phyloP scores from a whole-genome alignment of 1,284 basidiomycete species.

The Phylloboletellus chloephorus region DNA sequence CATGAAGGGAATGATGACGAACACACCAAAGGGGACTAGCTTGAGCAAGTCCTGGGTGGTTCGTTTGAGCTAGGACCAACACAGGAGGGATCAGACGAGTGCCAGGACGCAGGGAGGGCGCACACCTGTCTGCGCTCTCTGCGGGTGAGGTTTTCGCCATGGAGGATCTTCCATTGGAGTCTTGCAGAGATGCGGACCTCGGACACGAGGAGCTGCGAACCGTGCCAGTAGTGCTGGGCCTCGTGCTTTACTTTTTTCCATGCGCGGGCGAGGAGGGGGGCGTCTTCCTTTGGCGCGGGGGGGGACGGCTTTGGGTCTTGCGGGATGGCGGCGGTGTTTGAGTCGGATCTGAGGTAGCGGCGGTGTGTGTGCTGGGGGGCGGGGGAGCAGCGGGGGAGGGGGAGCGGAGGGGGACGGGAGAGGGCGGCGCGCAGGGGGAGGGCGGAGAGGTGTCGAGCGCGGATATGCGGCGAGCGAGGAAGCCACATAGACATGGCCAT shows the following conservation, averaged over 20 bases:
- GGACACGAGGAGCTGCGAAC: slow-evolving; percentile 89
- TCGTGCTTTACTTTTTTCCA: slow-evolving; percentile 98
- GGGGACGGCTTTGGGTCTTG: slow-evolving; percentile 43
- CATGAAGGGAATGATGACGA: slow-evolving; percentile 97
- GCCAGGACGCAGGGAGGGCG: slow-evolving; percentile 5
- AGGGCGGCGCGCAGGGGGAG: slow-evolving; percentile 20
- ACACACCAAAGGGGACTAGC: slow-evolving; percentile 92
- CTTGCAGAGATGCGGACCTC: slow-evolving; percentile 90
- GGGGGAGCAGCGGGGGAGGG: slow-evolving; percentile 11
- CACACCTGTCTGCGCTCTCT: slow-evolving; percentile 89
- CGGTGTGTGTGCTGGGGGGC: slow-evolving; percentile 3
- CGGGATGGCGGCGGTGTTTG: slow-evolving; percentile 6
- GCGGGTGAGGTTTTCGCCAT: slow-evolving; percentile 87
- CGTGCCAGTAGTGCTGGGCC: slow-evolving; percentile 95
- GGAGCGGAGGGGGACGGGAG: slow-evolving; percentile 16
- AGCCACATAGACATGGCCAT: slow-evolving; percentile 58
- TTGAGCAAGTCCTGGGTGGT: slow-evolving; percentile 92
- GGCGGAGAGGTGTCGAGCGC: slow-evolving; percentile 5
- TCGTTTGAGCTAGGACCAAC: slow-evolving; percentile 68
- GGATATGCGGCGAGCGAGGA: slow-evolving; percentile 43
- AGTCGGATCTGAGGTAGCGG: slow-evolving; percentile 16
- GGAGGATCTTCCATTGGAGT: slow-evolving; percentile 87
- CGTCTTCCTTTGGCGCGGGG: slow-evolving; percentile 50
- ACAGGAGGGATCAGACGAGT: slow-evolving; percentile 5
- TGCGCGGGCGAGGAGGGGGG: slow-evolving; percentile 52